Conservation (phyloP, 805 yeast genomes). For the Candida ovalis region DNA sequence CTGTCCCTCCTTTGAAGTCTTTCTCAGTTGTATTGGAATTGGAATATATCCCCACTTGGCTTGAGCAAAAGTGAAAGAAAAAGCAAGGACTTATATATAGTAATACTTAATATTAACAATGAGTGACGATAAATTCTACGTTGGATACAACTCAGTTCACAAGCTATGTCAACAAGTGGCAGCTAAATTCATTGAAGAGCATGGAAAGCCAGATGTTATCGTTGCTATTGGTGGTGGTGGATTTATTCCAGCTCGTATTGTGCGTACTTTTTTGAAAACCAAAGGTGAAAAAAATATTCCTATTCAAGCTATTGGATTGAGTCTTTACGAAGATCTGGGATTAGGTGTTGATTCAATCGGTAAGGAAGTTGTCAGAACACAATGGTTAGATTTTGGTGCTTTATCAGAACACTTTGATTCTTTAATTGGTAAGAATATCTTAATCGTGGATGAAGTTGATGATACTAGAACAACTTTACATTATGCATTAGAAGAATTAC, state of each 20-base stretch:
- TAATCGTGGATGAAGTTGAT: constrained; percentile 88
- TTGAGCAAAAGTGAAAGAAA: no score
- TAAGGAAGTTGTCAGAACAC: constrained; percentile 79
- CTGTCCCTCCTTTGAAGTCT: neutral
- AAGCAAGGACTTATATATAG: no score
- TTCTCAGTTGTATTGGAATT: no score
- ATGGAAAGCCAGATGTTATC: constrained; percentile 46
- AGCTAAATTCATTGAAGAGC: constrained; percentile 23
- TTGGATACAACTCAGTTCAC: constrained; percentile 79
- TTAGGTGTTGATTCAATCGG: constrained; percentile 55
- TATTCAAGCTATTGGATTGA: constrained; percentile 66
- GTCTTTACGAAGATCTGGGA: constrained; percentile 56
- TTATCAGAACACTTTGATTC: constrained; percentile 66
- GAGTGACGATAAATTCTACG: constrained; percentile 47
- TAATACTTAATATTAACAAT: constrained; percentile 13
- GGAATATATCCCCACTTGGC: no score
- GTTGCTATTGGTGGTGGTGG: constrained; percentile 76
- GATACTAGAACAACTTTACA: constrained; percentile 88
- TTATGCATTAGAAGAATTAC: constrained; percentile 74
- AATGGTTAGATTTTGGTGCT: constrained; percentile 84
- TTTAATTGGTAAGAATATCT: constrained; percentile 72
- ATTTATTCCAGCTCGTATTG: constrained; percentile 63
- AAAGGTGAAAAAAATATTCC: constrained; percentile 63
- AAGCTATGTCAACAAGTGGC: constrained; percentile 65
- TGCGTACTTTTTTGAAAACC: constrained; percentile 57